A percentile compares a stretch with the other conserved stretches of the same genome.
phyloP scores from a whole-genome alignment of 2,329 filamentous ascomycete species.

The Pestalotiopsis fici region DNA sequence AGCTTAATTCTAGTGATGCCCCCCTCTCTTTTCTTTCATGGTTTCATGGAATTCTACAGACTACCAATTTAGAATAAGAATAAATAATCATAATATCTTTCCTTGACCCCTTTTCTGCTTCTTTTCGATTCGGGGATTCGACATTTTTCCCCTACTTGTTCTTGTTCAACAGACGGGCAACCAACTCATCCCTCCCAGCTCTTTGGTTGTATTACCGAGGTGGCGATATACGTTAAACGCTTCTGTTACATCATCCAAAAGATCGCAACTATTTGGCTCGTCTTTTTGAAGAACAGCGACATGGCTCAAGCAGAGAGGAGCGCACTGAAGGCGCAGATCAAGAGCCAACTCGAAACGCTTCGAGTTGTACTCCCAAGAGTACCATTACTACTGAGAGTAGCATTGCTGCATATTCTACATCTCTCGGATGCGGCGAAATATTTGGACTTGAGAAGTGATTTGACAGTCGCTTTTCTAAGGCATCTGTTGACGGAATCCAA shows the following conservation, averaged over 20 bases:
- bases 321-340: not conserved
- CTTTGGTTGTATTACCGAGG: not conserved
- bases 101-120: not conserved
- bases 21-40: not conserved
- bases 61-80: not conserved
- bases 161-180: no score
- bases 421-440: conserved; percentile 72
- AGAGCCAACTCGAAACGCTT: not conserved
- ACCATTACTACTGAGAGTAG: conserved; percentile 63
- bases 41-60: not conserved
- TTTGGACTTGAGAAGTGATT: conserved; percentile 75
- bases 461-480: conserved; percentile 73
- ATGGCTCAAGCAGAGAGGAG: not conserved
- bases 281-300: not conserved
- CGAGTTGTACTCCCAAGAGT: conserved; percentile 43
- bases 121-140: not conserved
- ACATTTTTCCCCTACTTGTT: no score
- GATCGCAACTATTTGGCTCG: not conserved
- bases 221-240: not conserved
- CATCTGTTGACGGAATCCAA: conserved; percentile 54
- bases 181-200: no score
- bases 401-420: conserved; percentile 64
- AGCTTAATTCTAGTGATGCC: not conserved
- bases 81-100: not conserved
- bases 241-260: not conserved